Conservation (phyloP, 345 rosid species). For the Xanthoceras sorbifolium region DNA sequence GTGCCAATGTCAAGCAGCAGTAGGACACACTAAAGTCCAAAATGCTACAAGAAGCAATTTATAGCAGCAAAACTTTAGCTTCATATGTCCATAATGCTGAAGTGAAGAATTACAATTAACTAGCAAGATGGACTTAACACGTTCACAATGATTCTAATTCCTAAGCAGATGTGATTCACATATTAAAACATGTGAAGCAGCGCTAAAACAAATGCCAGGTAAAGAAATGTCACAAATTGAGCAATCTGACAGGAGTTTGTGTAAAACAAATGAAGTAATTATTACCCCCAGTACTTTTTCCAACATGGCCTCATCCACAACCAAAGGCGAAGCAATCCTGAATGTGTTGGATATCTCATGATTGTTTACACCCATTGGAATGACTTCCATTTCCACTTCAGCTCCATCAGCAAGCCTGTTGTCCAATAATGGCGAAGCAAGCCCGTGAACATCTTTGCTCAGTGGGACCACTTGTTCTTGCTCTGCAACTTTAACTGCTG, state of each 20-base stretch:
- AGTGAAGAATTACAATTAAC: neutral
- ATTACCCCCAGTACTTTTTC: slow-evolving; percentile 95
- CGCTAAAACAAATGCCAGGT: neutral
- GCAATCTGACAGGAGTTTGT: neutral
- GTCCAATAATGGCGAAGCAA: slow-evolving; percentile 77
- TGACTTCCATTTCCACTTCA: slow-evolving; percentile 98
- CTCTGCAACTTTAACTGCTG: slow-evolving; percentile 91
- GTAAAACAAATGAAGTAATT: neutral
- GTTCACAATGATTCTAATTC: neutral
- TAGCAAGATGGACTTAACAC: neutral
- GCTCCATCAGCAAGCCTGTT: slow-evolving; percentile 86
- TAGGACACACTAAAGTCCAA: slow-evolving; percentile 8
- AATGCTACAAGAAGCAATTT: neutral
- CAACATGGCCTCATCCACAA: slow-evolving; percentile 86
- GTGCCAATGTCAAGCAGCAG: slow-evolving; percentile 8
- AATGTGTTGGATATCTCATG: slow-evolving; percentile 75
- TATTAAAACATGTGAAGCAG: neutral
- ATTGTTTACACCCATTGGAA: slow-evolving; percentile 80
- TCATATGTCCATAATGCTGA: too few relatives aligned
- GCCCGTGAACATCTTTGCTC: slow-evolving; percentile 73
- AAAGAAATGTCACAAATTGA: slow-evolving; percentile 10
- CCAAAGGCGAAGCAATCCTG: slow-evolving; percentile 65
- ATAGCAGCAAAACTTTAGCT: neutral
- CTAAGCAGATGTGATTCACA: neutral
- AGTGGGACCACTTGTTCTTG: slow-evolving; percentile 74